phyloP scores from a whole-genome alignment of 805 yeast genomes.

The Zygosaccharomyces pseudorouxii region DNA sequence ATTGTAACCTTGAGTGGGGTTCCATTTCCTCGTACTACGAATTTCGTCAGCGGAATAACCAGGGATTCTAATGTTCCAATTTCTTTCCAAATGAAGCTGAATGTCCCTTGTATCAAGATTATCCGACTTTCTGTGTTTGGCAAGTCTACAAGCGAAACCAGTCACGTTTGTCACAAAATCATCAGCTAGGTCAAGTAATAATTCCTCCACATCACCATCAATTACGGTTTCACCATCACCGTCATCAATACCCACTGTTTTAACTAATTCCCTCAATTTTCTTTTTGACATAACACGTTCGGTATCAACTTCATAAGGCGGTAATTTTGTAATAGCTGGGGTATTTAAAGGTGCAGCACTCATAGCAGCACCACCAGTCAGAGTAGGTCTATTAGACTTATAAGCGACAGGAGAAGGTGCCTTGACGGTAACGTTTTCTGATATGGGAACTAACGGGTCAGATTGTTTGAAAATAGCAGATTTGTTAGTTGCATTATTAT shows the following conservation, averaged over 20 bases:
- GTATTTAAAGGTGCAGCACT: constrained; percentile 65
- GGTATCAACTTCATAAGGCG: constrained; percentile 76
- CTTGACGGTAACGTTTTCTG: constrained; percentile 60
- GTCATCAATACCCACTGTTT: constrained; percentile 75
- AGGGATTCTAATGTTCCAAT: constrained; percentile 93
- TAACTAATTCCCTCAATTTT: constrained; percentile 81
- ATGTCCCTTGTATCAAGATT: constrained; percentile 83
- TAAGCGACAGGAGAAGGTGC: constrained; percentile 62
- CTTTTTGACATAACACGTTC: constrained; percentile 84
- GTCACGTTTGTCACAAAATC: constrained; percentile 91
- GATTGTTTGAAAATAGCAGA: constrained; percentile 39
- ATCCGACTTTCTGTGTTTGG: constrained; percentile 90
- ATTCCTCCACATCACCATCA: constrained; percentile 94
- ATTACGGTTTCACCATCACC: constrained; percentile 88
- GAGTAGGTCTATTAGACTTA: constrained; percentile 71
- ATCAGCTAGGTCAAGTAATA: constrained; percentile 87
- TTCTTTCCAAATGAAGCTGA: constrained; percentile 84
- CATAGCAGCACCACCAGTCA: constrained; percentile 78
- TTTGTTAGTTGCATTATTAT: constrained; percentile 22
- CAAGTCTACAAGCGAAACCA: constrained; percentile 87
- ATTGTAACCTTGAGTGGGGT: constrained; percentile 55
- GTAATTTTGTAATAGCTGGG: constrained; percentile 71
- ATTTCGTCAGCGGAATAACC: constrained; percentile 92
- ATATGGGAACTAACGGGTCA: constrained; percentile 64
- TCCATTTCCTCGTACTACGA: constrained; percentile 68